Percentiles rank a stretch among this genome's conserved stretches.
Evolutionary conservation across 495 filamentous ascomycete species (phyloP).

Genomic region (Hypoxylon subgilvum): DNA sequence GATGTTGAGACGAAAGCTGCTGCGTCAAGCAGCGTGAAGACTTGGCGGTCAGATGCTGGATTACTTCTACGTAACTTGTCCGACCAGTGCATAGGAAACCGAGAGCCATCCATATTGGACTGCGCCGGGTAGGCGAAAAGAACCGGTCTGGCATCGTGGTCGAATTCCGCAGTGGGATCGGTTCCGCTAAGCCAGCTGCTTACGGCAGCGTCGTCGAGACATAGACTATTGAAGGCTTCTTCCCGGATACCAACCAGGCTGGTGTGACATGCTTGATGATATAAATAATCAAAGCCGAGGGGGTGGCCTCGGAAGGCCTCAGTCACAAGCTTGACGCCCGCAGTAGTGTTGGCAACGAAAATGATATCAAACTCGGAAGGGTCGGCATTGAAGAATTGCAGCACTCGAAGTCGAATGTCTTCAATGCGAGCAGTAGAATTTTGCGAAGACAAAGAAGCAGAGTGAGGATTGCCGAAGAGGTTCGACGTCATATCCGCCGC

Average conservation of each 20-base stretch:
- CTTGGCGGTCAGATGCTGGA: conserved; percentile 17
- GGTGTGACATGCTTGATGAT: conserved; percentile 86
- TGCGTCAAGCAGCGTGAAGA: conserved; percentile 88
- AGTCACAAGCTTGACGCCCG: conserved; percentile 82
- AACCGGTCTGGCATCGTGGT: conserved; percentile 28
- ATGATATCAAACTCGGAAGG: conserved; percentile 85
- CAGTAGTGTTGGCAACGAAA: conserved; percentile 92
- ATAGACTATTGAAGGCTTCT: conserved; percentile 65
- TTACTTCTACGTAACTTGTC: conserved; percentile 52
- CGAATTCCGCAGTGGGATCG: conserved; percentile 22
- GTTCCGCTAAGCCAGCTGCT: conserved; percentile 65
- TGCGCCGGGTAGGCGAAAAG: conserved; percentile 89
- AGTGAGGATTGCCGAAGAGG: conserved; percentile 92
- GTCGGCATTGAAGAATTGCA: conserved; percentile 84
- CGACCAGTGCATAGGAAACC: conserved; percentile 76
- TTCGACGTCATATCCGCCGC: conserved; percentile 74
- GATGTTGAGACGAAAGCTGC: conserved; percentile 80
- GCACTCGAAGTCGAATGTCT: conserved; percentile 70
- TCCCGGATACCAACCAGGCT: conserved; percentile 86
- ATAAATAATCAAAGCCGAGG: conserved; percentile 78
- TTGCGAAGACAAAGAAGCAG: conserved; percentile 80
- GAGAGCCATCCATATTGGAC: conserved; percentile 90
- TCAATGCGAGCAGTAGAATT: conserved; percentile 75
- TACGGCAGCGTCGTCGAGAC: conserved; percentile 73
- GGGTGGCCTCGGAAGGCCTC: conserved; percentile 72